Conservation (phyloP, 1,284 basidiomycete genomes). For the Moesziomyces parantarcticus region DNA sequence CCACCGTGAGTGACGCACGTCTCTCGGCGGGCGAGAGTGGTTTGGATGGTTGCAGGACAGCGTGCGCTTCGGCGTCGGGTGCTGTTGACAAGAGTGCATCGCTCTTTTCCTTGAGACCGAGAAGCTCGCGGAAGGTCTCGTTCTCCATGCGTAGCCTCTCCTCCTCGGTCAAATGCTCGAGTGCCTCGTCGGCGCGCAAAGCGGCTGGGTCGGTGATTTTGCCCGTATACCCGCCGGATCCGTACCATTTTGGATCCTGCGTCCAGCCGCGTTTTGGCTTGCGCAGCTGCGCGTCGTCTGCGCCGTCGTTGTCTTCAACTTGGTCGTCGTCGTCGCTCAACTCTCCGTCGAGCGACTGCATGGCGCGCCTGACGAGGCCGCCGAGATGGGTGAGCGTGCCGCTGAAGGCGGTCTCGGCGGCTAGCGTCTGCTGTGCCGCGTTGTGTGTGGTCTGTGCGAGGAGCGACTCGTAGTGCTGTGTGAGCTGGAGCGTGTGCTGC, state of each 20-base stretch:
- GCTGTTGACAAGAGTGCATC: slow-evolving; percentile 27
- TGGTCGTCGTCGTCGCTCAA: slow-evolving; percentile 22
- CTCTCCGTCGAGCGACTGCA: slow-evolving; percentile 57
- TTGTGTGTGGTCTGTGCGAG: slow-evolving; percentile 69
- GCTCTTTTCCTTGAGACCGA: slow-evolving; percentile 52
- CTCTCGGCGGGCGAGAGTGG: slow-evolving; percentile 29
- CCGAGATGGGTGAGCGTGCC: slow-evolving; percentile 54
- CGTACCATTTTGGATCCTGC: slow-evolving; percentile 58
- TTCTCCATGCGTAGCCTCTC: slow-evolving; percentile 63
- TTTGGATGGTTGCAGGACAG: slow-evolving; percentile 3
- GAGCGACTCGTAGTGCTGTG: slow-evolving; percentile 88
- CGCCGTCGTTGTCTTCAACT: slow-evolving; percentile 11
- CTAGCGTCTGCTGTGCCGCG: slow-evolving; percentile 50
- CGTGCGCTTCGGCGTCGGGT: neutral
- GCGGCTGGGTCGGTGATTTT: slow-evolving; percentile 50
- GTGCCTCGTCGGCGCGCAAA: slow-evolving; percentile 43
- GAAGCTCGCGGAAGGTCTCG: slow-evolving; percentile 57
- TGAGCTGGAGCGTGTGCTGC: slow-evolving; percentile 87
- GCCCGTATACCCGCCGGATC: slow-evolving; percentile 62
- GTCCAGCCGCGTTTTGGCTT: slow-evolving; percentile 36
- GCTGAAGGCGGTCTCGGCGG: slow-evolving; percentile 48
- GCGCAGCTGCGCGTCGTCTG: slow-evolving; percentile 8
- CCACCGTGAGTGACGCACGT: slow-evolving; percentile 41
- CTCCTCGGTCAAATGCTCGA: slow-evolving; percentile 58
- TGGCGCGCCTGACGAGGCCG: slow-evolving; percentile 51